Percentiles rank a stretch among this genome's conserved stretches.
Conservation (phyloP, 306 rosid genomes). For the Lablab purpureus region DNA sequence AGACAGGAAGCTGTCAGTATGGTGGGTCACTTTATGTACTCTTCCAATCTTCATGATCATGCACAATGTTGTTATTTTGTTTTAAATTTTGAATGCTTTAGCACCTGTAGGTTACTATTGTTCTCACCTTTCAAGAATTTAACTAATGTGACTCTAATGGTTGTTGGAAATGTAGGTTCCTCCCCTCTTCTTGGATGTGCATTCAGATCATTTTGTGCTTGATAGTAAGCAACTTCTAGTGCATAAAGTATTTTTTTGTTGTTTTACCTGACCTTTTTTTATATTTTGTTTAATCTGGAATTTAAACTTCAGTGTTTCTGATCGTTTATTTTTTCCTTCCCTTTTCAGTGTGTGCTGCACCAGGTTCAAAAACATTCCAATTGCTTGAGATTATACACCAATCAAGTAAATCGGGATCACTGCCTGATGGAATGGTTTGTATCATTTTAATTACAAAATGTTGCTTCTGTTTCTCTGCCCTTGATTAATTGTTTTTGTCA, state of each 20-base stretch:
- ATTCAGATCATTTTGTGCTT: constrained; percentile 81
- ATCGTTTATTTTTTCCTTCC: constrained; percentile 24
- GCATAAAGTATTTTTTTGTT: constrained; percentile 37
- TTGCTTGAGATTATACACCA: constrained; percentile 90
- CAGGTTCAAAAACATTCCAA: constrained; percentile 98
- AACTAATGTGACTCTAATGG: constrained; percentile 29
- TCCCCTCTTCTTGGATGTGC: constrained; percentile 95
- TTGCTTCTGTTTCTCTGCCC: constrained; percentile 30
- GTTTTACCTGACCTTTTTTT: constrained; percentile 10
- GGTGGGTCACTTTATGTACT: constrained; percentile 65
- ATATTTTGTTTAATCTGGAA: constrained; percentile 31
- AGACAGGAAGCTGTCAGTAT: constrained; percentile 99
- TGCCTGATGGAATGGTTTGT: constrained; percentile 93
- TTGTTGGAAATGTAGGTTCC: constrained; percentile 76
- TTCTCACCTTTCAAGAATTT: constrained; percentile 28
- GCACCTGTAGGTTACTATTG: constrained; percentile 35
- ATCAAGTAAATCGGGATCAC: constrained; percentile 72
- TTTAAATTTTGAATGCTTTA: constrained; percentile 20
- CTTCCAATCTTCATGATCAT: constrained; percentile 42
- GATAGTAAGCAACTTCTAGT: constrained; percentile 80
- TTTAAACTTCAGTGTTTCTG: constrained; percentile 38
- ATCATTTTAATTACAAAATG: constrained; percentile 25
- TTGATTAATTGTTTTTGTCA: constrained; percentile 22
- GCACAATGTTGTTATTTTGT: constrained; percentile 12
- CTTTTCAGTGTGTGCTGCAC: constrained; percentile 98